Percentiles rank a stretch among this genome's conserved stretches.
phyloP scores from a whole-genome alignment of 2,329 filamentous ascomycete genomes.

The Diaporthe citriasiana region DNA sequence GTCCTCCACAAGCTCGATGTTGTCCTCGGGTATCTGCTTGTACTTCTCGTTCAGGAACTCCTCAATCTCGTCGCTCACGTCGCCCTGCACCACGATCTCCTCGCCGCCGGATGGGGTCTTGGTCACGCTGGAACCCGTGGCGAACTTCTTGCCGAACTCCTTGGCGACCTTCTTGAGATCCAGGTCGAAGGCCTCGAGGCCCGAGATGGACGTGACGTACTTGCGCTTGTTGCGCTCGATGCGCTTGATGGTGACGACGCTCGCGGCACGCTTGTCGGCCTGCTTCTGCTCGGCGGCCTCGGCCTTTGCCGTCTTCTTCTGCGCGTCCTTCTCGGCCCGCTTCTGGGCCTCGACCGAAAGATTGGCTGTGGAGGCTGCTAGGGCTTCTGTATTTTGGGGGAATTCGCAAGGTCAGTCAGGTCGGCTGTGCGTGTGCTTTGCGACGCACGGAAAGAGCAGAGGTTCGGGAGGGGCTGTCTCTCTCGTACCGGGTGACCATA shows the following conservation, averaged over 20 bases:
- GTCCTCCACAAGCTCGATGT: constrained; percentile 94
- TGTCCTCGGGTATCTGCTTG: constrained; percentile 91
- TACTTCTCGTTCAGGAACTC: constrained; percentile 93
- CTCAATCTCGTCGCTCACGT: constrained; percentile 93
- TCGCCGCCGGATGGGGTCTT: constrained; percentile 89
- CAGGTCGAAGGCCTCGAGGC: constrained; percentile 89
- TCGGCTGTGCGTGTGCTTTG: not conserved
- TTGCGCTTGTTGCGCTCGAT: constrained; percentile 99
- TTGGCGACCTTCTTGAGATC: constrained; percentile 95
- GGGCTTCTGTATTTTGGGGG: constrained; percentile 71
- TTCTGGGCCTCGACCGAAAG: constrained; percentile 94
- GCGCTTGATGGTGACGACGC: constrained; percentile 91
- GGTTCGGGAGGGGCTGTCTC: not conserved
- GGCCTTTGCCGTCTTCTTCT: constrained; percentile 97
- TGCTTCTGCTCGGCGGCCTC: constrained; percentile 88
- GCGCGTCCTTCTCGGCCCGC: constrained; percentile 93
- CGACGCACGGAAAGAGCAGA: constrained; percentile 14
- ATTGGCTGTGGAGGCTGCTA: constrained; percentile 86
- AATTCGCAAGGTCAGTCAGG: constrained; percentile 31
- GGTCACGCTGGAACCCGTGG: constrained; percentile 92
- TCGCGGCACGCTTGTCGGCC: constrained; percentile 84
- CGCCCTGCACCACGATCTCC: constrained; percentile 97
- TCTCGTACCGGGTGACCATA: constrained; percentile 86
- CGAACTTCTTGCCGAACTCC: constrained; percentile 98
- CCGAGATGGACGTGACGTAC: constrained; percentile 92